Conservation (phyloP, 352 stramenopile species). For the Globisporangium parvum region DNA sequence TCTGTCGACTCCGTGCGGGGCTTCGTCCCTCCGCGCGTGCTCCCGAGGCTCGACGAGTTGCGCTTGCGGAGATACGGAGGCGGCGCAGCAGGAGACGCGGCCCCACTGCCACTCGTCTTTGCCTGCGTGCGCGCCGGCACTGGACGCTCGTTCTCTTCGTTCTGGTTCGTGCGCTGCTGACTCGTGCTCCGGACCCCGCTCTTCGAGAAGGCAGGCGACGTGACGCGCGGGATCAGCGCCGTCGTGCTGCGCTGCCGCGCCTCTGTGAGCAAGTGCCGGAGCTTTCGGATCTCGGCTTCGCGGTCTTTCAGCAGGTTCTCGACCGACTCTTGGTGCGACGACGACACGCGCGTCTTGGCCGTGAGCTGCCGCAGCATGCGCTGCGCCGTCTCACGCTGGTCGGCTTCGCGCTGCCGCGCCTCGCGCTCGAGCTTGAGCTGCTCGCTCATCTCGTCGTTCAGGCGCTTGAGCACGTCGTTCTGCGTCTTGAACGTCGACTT, state of each 20-base stretch:
- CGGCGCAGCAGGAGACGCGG: not conserved
- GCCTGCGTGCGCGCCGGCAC: slow-evolving; percentile 3
- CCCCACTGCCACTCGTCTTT: not conserved
- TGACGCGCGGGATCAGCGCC: slow-evolving; percentile 62
- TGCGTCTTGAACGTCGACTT: slow-evolving; percentile 52
- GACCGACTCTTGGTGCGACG: slow-evolving; percentile 57
- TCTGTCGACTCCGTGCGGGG: slow-evolving; percentile 4
- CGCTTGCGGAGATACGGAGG: slow-evolving; percentile 5
- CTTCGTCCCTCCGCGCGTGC: slow-evolving; percentile 8
- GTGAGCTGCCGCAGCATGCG: slow-evolving; percentile 58
- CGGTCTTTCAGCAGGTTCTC: slow-evolving; percentile 67
- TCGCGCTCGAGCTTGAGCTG: slow-evolving; percentile 73
- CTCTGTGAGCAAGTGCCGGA: slow-evolving; percentile 66
- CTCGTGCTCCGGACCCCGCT: not conserved
- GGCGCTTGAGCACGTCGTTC: slow-evolving; percentile 55
- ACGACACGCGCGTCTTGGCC: slow-evolving; percentile 58
- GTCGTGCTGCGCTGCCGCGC: slow-evolving; percentile 63
- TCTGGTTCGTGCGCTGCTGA: slow-evolving; percentile 18
- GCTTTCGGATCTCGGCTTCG: slow-evolving; percentile 76
- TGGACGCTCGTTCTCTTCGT: slow-evolving; percentile 21
- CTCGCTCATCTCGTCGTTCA: slow-evolving; percentile 61
- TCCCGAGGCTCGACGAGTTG: slow-evolving; percentile 13
- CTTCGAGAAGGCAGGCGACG: slow-evolving; percentile 19
- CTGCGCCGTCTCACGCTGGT: slow-evolving; percentile 65
- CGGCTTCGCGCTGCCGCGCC: slow-evolving; percentile 49